Conservation (phyloP, 108 stramenopile genomes). For the Phaeodactylum tricornutum region DNA sequence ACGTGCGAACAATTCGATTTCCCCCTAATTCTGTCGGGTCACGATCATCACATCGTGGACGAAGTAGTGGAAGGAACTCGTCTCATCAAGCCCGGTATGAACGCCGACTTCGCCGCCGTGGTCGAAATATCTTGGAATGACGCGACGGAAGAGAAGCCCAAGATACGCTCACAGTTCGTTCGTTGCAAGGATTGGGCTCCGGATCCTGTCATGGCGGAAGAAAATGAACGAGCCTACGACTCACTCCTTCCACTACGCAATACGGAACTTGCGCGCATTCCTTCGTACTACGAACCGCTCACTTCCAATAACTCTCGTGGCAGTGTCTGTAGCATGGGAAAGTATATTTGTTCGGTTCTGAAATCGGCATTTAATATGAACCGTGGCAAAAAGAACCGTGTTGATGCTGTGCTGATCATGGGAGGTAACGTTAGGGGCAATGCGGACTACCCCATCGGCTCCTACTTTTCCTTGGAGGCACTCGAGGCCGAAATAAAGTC, state of each 20-base stretch:
- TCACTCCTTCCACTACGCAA: conserved; percentile 20
- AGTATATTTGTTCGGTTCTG: conserved; percentile 22
- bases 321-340: conserved; percentile 28
- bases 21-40: conserved; percentile 34
- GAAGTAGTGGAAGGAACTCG: conserved; percentile 36
- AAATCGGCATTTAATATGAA: conserved; percentile 16
- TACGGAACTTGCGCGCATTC: conserved; percentile 29
- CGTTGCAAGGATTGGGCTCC: conserved; percentile 17
- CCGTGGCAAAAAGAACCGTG: conserved; percentile 4
- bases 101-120: conserved; percentile 28
- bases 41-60: conserved; percentile 44
- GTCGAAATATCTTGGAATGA: conserved; percentile 32
- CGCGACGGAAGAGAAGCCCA: conserved; percentile 8
- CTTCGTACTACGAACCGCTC: conserved; percentile 22
- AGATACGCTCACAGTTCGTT: conserved; percentile 17
- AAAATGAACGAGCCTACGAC: conserved; percentile 25
- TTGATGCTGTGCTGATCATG: conserved; percentile 19
- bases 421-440: conserved; percentile 31
- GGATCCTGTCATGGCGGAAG: conserved; percentile 12
- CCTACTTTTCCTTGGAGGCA: conserved; percentile 28
- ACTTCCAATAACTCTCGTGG: conserved; percentile 15
- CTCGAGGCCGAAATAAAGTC: conserved; percentile 30
- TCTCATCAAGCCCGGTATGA: conserved; percentile 35
- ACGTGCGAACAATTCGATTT: conserved; percentile 39
- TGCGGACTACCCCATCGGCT: conserved; percentile 28